phyloP scores from a whole-genome alignment of 306 rosid species.

The Acmispon strigosus region DNA sequence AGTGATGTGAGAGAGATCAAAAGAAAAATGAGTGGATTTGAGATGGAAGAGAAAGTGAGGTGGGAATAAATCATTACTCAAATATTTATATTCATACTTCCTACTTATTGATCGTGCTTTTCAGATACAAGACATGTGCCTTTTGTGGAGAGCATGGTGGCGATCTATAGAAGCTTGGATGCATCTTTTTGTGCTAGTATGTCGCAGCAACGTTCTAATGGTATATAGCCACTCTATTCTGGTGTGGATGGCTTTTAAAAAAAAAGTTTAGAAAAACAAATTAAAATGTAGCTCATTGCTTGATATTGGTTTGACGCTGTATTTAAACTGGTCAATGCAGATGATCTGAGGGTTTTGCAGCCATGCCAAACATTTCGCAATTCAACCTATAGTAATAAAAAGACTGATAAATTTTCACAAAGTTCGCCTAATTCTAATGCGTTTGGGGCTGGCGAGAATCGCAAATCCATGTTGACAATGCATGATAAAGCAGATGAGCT shows the following conservation, averaged over 20 bases:
- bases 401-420: not conserved
- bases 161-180: conserved; percentile 60
- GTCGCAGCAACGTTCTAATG: conserved; percentile 41
- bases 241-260: not conserved
- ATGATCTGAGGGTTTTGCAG: conserved; percentile 28
- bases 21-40: no score
- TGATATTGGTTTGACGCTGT: not conserved
- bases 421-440: conserved; percentile 4
- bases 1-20: no score
- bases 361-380: conserved; percentile 16
- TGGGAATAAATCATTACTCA: no score
- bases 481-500: conserved; percentile 22
- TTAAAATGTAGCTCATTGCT: not conserved
- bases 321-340: conserved; percentile 24
- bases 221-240: conserved; percentile 22
- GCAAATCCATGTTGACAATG: conserved; percentile 8
- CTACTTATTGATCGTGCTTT: conserved; percentile 1
- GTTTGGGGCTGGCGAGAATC: conserved; percentile 26
- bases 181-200: conserved; percentile 43
- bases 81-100: not conserved
- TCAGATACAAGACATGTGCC: conserved; percentile 58
- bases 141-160: conserved; percentile 66
- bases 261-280: not conserved
- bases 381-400: conserved; percentile 8
- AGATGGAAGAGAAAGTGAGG: no score